phyloP scores from a whole-genome alignment of 1,284 basidiomycete genomes.

The Ceratorhiza oryzae-sativae region DNA sequence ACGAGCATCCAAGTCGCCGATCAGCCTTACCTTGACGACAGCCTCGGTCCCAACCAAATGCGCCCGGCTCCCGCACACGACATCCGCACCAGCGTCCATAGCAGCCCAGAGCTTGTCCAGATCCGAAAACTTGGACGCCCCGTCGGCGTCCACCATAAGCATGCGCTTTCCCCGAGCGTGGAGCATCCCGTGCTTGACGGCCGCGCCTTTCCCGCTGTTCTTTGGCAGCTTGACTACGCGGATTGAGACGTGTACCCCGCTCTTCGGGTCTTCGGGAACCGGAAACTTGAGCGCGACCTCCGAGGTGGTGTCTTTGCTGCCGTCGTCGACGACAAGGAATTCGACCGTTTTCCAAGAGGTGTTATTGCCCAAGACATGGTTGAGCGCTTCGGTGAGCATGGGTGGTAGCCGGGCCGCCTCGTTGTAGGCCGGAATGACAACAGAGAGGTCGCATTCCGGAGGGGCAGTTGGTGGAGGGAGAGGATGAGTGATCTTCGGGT shows the following conservation, averaged over 20 bases:
- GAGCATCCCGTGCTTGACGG: slow-evolving; percentile 88
- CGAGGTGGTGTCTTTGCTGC: slow-evolving; percentile 79
- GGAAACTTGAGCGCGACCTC: slow-evolving; percentile 66
- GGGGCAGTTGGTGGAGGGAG: slow-evolving; percentile 63
- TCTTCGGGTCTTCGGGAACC: slow-evolving; percentile 61
- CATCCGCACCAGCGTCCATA: slow-evolving; percentile 77
- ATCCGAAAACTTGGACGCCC: slow-evolving; percentile 86
- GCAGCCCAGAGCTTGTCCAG: slow-evolving; percentile 73
- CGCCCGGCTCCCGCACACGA: slow-evolving; percentile 81
- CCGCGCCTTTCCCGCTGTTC: slow-evolving; percentile 92
- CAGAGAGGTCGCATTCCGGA: slow-evolving; percentile 68
- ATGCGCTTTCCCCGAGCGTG: slow-evolving; percentile 79
- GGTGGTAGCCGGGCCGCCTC: slow-evolving; percentile 78
- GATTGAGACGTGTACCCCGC: slow-evolving; percentile 58
- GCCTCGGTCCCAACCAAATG: slow-evolving; percentile 91
- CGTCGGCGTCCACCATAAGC: slow-evolving; percentile 93
- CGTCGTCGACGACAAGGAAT: slow-evolving; percentile 89
- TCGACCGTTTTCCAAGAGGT: slow-evolving; percentile 60
- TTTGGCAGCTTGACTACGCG: slow-evolving; percentile 78
- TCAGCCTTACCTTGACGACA: slow-evolving; percentile 85
- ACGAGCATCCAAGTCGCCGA: background rate
- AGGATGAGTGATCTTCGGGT: slow-evolving; percentile 58
- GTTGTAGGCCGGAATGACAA: slow-evolving; percentile 92
- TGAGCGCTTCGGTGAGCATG: slow-evolving; percentile 81
- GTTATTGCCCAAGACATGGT: slow-evolving; percentile 51